Evolutionary conservation across 2,329 filamentous ascomycete genomes (phyloP), one percentile per base, ranked within the genome.

Genomic region (Cladophialophora immunda): DNA sequence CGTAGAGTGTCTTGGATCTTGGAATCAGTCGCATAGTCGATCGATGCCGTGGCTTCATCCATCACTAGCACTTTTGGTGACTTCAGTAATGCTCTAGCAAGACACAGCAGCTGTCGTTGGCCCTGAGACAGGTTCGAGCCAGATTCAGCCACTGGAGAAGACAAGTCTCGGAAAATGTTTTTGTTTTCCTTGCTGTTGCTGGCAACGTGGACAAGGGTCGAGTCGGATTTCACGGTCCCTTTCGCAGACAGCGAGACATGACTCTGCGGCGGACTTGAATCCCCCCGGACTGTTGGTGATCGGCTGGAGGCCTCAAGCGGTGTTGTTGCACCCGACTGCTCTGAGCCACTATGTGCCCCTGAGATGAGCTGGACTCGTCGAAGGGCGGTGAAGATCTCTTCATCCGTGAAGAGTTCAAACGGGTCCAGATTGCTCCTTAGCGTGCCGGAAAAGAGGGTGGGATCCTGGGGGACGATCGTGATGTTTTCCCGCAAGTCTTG

Each of bases 31-130:
- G 90, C 91, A 79, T 98, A 98, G 81, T 99, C 95, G 75, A 99
- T 98, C 0, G 92, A 97, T 0, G 95, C 95, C 0, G 95, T 99
- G 0, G 95, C 95, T 82, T 99, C 95, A 79, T 99, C 95, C 95
- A 99, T 98, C 76, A 99, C 90, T n/a, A 99, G 84, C 1, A 99
- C 93, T 71, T 92, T 94, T 0, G 95, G 94, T 36, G 88, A 87
- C 80, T 97, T 97, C 70, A 99, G 90, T 72, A 99, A 88, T 0
- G 95, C 95, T 63, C 95, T 90, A 0, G 94, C 95, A 9, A 99
- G 88, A 76, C 95, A 99, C 64, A 99, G 84, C 9, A 99, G 89
- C 79, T 99, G 95, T 7, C 95, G 89, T 78, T 99, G 95, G 55
- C 95, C 95, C 79, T 99, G 95, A 0, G 94, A 98, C 11, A 99